Percentiles rank a stretch among this genome's conserved stretches.
Conservation (phyloP, 2,329 filamentous ascomycete species). For the Arthrobotrys pseudoclavata region DNA sequence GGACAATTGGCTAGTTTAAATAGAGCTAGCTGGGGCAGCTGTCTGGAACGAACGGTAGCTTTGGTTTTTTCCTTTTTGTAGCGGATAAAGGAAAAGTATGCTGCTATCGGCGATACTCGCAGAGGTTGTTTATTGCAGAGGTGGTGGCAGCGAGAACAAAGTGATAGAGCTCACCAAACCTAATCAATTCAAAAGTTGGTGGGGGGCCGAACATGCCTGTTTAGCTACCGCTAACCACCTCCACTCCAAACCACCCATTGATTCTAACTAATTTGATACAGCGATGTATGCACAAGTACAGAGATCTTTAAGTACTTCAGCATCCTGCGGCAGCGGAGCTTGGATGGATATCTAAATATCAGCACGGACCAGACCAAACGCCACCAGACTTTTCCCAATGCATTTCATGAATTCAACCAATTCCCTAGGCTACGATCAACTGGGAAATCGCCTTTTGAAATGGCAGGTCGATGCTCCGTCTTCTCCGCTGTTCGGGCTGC, state of each 20-base stretch:
- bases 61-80: slow-evolving; percentile 43
- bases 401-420: background rate
- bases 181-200: slow-evolving; percentile 37
- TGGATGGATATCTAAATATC: background rate
- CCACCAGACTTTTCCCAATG: background rate
- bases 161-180: slow-evolving; percentile 34
- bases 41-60: slow-evolving; percentile 30
- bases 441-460: slow-evolving; percentile 25
- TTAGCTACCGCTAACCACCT: background rate
- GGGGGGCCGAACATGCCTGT: slow-evolving; percentile 25
- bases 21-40: background rate
- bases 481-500: slow-evolving; percentile 22
- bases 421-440: background rate
- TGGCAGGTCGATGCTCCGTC: slow-evolving; percentile 47
- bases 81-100: slow-evolving; percentile 43
- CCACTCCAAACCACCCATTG: background rate
- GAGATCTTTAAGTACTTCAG: background rate
- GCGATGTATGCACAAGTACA: background rate
- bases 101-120: slow-evolving; percentile 46
- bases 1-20: slow-evolving; percentile 48
- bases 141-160: slow-evolving; percentile 12
- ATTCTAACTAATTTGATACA: too few relatives aligned
- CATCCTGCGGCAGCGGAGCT: slow-evolving; percentile 4
- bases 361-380: slow-evolving; percentile 14
- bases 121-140: slow-evolving; percentile 22